These are phyloP conservation scores for Pinus taeda DNA, from an alignment of 75 land plant species.

Conservation along the genomic window DNA sequence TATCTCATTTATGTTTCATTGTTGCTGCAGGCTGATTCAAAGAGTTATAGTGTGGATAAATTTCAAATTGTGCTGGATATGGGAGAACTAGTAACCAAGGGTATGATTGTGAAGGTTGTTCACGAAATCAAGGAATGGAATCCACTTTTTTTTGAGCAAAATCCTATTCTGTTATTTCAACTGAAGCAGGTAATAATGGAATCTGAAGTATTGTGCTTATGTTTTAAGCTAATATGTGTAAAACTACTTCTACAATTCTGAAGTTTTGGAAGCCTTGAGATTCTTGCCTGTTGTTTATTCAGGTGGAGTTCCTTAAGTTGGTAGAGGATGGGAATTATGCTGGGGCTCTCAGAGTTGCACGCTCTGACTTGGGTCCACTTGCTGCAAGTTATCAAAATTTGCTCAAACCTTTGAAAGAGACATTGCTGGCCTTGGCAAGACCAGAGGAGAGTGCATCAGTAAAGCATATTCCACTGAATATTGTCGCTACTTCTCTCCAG, in stretches of 20 bases:
- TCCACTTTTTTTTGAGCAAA: slow-evolving; percentile 78
- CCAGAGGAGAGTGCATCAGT: slow-evolving; percentile 52
- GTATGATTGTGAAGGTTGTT: slow-evolving; percentile 76
- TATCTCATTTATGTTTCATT: not conserved
- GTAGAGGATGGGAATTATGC: slow-evolving; percentile 66
- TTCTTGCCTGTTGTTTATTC: not conserved
- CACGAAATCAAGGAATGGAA: slow-evolving; percentile 64
- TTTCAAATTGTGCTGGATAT: slow-evolving; percentile 73
- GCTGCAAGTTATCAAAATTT: slow-evolving; percentile 68
- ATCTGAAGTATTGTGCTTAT: not conserved
- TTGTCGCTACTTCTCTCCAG: slow-evolving; percentile 87
- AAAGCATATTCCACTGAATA: slow-evolving; percentile 49
- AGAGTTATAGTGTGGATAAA: slow-evolving; percentile 22
- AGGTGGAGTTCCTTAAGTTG: slow-evolving; percentile 90
- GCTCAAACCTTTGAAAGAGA: slow-evolving; percentile 90
- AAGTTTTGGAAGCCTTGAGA: not conserved
- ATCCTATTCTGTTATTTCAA: slow-evolving; percentile 81
- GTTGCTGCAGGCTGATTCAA: slow-evolving; percentile 8
- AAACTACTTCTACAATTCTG: not conserved
- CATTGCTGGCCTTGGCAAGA: slow-evolving; percentile 70
- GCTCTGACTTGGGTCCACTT: slow-evolving; percentile 82
- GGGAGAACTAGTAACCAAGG: slow-evolving; percentile 64
- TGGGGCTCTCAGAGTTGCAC: slow-evolving; percentile 77
- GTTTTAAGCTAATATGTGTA: not conserved
- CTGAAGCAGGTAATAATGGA: slow-evolving; percentile 76